phyloP scores from a whole-genome alignment of 139 green algal species.

The Micractinium conductrix region DNA sequence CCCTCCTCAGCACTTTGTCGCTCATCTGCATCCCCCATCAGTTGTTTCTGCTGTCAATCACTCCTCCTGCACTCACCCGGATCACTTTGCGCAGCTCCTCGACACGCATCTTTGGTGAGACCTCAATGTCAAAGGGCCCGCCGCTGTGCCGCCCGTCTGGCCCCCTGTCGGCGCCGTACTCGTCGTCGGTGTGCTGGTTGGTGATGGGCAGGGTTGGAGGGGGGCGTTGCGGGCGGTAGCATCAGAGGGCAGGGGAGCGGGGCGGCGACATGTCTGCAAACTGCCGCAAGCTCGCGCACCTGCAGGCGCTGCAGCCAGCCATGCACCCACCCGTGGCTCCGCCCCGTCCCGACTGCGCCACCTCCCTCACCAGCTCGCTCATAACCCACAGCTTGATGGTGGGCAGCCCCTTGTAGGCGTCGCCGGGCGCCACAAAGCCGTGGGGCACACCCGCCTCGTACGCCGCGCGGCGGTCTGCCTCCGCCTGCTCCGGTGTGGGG shows the following conservation, averaged over 20 bases:
- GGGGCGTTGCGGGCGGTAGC: neutral
- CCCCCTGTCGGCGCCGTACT: slow-evolving; percentile 79
- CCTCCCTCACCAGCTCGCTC: slow-evolving; percentile 71
- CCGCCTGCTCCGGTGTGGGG: slow-evolving; percentile 81
- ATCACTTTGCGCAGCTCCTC: slow-evolving; percentile 83
- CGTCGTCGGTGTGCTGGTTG: slow-evolving; percentile 72
- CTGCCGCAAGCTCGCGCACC: neutral
- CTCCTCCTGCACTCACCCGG: slow-evolving; percentile 58
- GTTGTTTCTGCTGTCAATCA: too few species aligned
- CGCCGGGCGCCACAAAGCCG: slow-evolving; percentile 74
- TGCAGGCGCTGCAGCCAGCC: neutral
- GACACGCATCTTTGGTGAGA: slow-evolving; percentile 80
- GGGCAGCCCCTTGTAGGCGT: slow-evolving; percentile 66
- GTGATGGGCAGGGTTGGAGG: neutral
- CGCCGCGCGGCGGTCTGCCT: slow-evolving; percentile 74
- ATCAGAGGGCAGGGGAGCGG: neutral
- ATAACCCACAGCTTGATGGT: slow-evolving; percentile 77
- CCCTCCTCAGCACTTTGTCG: too few species aligned
- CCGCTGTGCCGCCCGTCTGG: slow-evolving; percentile 68
- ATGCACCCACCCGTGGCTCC: neutral
- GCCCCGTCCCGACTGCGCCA: neutral
- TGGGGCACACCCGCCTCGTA: slow-evolving; percentile 85
- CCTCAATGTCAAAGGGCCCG: slow-evolving; percentile 81
- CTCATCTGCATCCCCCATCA: too few species aligned
- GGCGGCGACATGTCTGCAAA: too few species aligned